Percentiles rank a stretch among this genome's conserved stretches.
These are phyloP conservation scores for Trichoderma simmonsii DNA, from an alignment of 2,329 filamentous ascomycete genomes.

Conservation along the genomic window DNA sequence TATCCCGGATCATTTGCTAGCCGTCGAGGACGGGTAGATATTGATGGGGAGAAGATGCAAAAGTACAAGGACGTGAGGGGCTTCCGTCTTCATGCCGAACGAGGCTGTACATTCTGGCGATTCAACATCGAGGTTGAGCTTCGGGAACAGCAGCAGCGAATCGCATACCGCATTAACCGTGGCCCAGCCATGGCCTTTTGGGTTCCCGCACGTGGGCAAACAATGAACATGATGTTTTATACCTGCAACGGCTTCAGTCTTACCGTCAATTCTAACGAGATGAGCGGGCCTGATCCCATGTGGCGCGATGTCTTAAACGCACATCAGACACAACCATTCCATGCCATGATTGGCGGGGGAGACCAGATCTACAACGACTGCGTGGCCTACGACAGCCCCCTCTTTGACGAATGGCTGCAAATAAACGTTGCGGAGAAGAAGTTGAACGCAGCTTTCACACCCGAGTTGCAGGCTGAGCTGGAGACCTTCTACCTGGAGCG, in stretches of 20 bases:
- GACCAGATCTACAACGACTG: conserved; percentile 96
- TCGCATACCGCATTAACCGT: conserved; percentile 93
- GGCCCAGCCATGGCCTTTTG: conserved; percentile 89
- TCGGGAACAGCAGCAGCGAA: conserved; percentile 69
- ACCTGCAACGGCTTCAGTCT: conserved; percentile 95
- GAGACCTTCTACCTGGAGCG: conserved; percentile 84
- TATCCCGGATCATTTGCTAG: conserved; percentile 52
- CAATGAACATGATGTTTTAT: conserved; percentile 99
- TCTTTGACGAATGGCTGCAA: conserved; percentile 81
- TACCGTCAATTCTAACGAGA: conserved; percentile 70
- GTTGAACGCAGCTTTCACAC: conserved; percentile 71
- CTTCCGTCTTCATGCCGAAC: conserved; percentile 76
- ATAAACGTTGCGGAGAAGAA: conserved; percentile 79
- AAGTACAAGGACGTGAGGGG: conserved; percentile 82
- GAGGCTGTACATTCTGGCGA: conserved; percentile 91
- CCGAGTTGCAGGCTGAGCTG: conserved; percentile 81
- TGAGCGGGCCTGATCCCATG: conserved; percentile 90
- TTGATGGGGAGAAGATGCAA: conserved; percentile 77
- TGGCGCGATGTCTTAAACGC: conserved; percentile 95
- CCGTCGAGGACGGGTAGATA: conserved; percentile 49
- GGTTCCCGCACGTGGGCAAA: conserved; percentile 78
- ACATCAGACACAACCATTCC: conserved; percentile 88
- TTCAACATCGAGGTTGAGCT: conserved; percentile 96
- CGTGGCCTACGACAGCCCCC: conserved; percentile 68
- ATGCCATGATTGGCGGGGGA: conserved; percentile 96